A percentile compares a stretch with the other conserved stretches of the same genome.
Evolutionary conservation across 306 rosid genomes (phyloP).

Genomic region (Castanea mollissima): DNA sequence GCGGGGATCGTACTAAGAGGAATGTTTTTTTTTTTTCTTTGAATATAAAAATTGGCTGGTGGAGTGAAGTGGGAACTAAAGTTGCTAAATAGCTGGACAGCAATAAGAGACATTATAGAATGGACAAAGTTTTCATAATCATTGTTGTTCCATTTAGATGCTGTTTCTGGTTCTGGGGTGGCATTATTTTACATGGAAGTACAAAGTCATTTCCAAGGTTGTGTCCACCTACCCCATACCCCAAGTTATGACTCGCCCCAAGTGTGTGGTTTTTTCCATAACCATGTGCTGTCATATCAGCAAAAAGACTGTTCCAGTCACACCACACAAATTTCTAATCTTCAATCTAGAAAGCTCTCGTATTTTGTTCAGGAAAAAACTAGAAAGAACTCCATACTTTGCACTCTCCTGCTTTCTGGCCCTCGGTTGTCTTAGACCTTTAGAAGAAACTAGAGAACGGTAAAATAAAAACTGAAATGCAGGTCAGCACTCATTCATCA

Average conservation of each 20-base stretch:
- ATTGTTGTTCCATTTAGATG: background rate
- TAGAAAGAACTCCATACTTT: too few species aligned
- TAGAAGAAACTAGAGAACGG: too few species aligned
- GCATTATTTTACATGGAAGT: background rate
- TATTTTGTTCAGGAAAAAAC: too few species aligned
- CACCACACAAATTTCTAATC: background rate
- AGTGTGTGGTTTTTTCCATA: background rate
- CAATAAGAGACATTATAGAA: background rate
- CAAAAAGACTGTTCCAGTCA: background rate
- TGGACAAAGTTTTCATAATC: background rate
- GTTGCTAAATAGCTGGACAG: background rate
- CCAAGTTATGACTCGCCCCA: background rate
- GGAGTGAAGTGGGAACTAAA: background rate
- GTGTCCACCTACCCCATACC: background rate
- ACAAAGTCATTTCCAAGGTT: background rate
- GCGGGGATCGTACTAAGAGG: background rate
- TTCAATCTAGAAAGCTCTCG: too few species aligned
- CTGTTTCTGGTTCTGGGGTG: background rate
- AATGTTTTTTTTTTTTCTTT: background rate
- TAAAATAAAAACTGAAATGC: too few species aligned
- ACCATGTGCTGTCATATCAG: background rate
- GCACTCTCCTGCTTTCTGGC: too few species aligned
- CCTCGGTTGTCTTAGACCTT: too few species aligned
- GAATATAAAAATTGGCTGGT: background rate
- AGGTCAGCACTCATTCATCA: too few species aligned